phyloP scores from a whole-genome alignment of 345 rosid species.

The Eutrema japonicum region DNA sequence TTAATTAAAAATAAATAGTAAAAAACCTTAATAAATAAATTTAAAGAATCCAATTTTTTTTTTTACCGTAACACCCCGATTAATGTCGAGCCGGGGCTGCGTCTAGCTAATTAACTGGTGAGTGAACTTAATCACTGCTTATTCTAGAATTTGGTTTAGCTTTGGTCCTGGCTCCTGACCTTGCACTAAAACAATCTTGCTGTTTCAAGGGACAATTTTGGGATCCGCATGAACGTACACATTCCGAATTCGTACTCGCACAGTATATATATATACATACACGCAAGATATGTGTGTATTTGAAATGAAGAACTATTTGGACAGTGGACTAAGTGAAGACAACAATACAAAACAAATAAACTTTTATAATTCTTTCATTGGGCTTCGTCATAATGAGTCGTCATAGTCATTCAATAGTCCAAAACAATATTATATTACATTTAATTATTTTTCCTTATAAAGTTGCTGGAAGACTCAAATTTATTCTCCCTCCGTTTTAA shows the following conservation, averaged over 20 bases:
- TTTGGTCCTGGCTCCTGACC: not conserved
- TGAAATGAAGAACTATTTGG: constrained; percentile 40
- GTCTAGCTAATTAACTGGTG: not conserved
- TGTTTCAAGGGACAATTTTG: constrained; percentile 3
- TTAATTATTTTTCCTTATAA: constrained; percentile 16
- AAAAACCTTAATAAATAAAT: no score
- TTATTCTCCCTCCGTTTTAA: no score
- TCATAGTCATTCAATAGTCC: constrained; percentile 47
- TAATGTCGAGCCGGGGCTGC: no score
- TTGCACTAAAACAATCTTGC: not conserved
- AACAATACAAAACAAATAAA: constrained; percentile 44
- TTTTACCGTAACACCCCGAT: no score
- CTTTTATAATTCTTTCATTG: constrained; percentile 43
- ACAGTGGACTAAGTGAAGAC: constrained; percentile 43
- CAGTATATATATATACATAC: not conserved
- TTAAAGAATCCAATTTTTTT: no score
- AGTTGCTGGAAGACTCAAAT: constrained; percentile 30
- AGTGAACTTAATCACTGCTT: not conserved
- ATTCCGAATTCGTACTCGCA: constrained; percentile 1
- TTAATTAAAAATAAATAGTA: no score
- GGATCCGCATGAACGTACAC: constrained; percentile 22
- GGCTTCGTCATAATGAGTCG: constrained; percentile 46
- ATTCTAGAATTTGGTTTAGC: not conserved
- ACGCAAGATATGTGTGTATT: not conserved
- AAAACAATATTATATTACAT: constrained; percentile 12